A percentile compares a stretch with the other conserved stretches of the same genome.
These are phyloP conservation scores for Debaryomyces castellii DNA, from an alignment of 805 yeast species.

Conservation along the genomic window DNA sequence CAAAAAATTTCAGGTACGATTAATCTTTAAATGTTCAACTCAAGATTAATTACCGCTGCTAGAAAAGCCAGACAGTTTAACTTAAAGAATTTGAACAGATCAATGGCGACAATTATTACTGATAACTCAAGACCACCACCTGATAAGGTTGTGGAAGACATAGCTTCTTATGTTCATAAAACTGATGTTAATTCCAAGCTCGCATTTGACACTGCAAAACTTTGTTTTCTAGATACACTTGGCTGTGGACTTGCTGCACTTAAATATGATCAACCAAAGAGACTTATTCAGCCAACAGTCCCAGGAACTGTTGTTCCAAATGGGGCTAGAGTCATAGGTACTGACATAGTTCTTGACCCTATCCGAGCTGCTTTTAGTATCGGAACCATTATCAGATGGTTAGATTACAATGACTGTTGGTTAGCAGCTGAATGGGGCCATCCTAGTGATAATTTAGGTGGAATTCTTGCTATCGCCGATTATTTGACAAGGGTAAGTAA, in stretches of 20 bases:
- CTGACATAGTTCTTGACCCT: conserved; percentile 51
- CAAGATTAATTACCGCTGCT: not conserved
- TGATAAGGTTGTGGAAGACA: conserved; percentile 48
- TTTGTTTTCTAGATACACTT: conserved; percentile 55
- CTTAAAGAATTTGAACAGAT: not conserved
- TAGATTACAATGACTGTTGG: conserved; percentile 66
- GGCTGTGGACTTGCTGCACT: conserved; percentile 64
- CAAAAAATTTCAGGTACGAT: too few relatives aligned
- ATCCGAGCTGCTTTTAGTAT: conserved; percentile 57
- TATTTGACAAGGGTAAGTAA: conserved; percentile 47
- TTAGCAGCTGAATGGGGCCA: conserved; percentile 73
- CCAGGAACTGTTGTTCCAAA: conserved; percentile 56
- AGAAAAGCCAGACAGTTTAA: not conserved
- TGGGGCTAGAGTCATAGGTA: conserved; percentile 57
- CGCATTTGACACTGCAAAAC: conserved; percentile 54
- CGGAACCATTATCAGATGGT: conserved; percentile 59
- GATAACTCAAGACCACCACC: conserved; percentile 49
- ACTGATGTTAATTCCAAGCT: conserved; percentile 43
- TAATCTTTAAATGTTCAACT: not conserved
- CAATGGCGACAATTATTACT: conserved; percentile 22
- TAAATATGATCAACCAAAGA: conserved; percentile 48
- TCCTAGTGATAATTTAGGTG: conserved; percentile 62
- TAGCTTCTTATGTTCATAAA: conserved; percentile 50
- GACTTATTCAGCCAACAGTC: conserved; percentile 54
- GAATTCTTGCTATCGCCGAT: conserved; percentile 59